Evolutionary conservation across 768 basidiomycete species (phyloP), one percentile per base, ranked within the genome.

Genomic region (Cyathus striatus): DNA sequence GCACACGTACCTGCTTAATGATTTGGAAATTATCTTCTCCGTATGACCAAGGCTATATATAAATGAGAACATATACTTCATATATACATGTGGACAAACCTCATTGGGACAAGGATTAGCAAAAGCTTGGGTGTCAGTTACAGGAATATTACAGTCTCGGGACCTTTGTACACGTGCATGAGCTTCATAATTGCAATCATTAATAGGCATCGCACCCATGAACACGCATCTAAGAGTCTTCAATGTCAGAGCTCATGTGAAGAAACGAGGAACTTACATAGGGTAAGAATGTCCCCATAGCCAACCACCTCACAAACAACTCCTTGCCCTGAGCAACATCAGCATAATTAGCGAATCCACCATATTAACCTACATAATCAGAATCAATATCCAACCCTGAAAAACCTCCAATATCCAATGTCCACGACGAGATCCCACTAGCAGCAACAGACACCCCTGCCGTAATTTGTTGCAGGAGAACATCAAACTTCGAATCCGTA

Each of bases 81-180:
- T 14, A 1, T 22, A 25, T 14, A 25, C 16, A 37, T 12, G 25
- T n/a, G 7, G 18, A n/a, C 46, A 14, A 14, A 61, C 63, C 44
- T 65, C 64, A 34, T 65, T 65, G 13, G 60, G 61, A 43, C 64
- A 65, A n/a, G 53, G 52, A 42, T 65, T 65, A 7, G 63, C 64
- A 41, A 50, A 38, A 13, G 51, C 44, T 23, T 52, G 62, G 22
- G 46, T 43, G 23, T 58, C 23, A 3, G 44, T 47, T 9, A 42
- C 17, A 22, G 57, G 44, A 14, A 65, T 17, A 36, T 57, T 61
- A 43, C 64, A 65, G 16, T 25, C 45, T 5, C 64, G 53, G 16
- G 47, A 50, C 38, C 64, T 65, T 40, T 18, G 21, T 23, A 46
- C 26, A 26, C 23, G 12, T 41, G 38, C 21, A 34, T 38, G 13